phyloP scores from a whole-genome alignment of 768 basidiomycete genomes.

The Lactarius vividus region DNA sequence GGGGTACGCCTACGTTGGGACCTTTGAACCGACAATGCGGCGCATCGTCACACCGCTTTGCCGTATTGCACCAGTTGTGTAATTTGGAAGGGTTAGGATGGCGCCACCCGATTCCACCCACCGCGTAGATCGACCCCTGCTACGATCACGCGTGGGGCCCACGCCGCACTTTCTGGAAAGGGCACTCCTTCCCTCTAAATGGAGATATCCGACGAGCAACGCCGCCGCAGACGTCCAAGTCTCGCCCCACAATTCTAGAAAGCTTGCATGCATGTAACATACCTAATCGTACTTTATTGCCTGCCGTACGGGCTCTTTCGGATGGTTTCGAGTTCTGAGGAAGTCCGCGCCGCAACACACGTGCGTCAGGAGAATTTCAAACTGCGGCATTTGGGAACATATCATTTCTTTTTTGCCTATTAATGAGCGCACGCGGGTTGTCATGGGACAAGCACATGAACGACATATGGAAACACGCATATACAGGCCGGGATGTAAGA shows the following conservation, averaged over 20 bases:
- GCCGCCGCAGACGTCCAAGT: conserved; percentile 5
- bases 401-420: conserved; percentile 10
- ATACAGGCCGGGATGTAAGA: conserved; percentile 9
- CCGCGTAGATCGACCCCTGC: conserved; percentile 4
- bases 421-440: conserved; percentile 9
- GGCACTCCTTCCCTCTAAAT: neutral
- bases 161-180: conserved; percentile 6
- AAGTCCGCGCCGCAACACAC: conserved; percentile 10
- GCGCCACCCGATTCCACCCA: conserved; percentile 3
- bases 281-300: conserved; percentile 1
- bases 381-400: conserved; percentile 13
- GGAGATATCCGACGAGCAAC: conserved; percentile 14
- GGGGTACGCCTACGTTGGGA: conserved; percentile 2
- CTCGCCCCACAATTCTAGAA: conserved; percentile 13
- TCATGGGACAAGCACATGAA: conserved; percentile 17
- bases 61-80: neutral
- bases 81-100: neutral
- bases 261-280: conserved; percentile 5
- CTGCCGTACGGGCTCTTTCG: conserved; percentile 5
- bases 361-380: conserved; percentile 18
- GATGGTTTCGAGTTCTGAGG: conserved; percentile 14
- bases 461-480: conserved; percentile 16
- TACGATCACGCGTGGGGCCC: conserved; percentile 11
- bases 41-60: conserved; percentile 1
- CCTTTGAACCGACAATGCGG: conserved; percentile 3